A percentile compares a stretch with the other conserved stretches of the same genome.
phyloP scores from a whole-genome alignment of 306 rosid species.

The Castanospermum australe region DNA sequence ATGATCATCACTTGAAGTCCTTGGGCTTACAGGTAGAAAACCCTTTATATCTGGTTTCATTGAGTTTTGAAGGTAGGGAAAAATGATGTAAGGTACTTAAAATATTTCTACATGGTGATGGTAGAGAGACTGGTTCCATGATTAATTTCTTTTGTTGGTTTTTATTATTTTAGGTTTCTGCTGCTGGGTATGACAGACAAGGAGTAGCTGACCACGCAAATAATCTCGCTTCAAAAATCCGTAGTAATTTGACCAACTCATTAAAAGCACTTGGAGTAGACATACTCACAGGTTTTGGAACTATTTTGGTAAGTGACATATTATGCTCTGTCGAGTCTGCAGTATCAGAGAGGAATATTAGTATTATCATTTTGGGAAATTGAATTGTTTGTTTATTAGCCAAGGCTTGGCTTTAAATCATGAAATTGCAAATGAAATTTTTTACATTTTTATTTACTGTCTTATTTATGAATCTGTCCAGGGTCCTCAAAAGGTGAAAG shows the following conservation, averaged over 20 bases:
- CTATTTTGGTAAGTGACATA: slow-evolving; percentile 57
- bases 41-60: background rate
- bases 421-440: background rate
- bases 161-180: slow-evolving; percentile 54
- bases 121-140: background rate
- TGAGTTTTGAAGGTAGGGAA: background rate
- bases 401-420: background rate
- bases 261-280: slow-evolving; percentile 86
- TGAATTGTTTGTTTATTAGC: background rate
- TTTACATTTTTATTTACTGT: background rate
- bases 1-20: slow-evolving; percentile 73
- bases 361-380: background rate
- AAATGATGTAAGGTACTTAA: background rate
- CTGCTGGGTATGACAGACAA: slow-evolving; percentile 80
- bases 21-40: slow-evolving; percentile 76
- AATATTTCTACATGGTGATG: background rate
- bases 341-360: background rate
- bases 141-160: background rate
- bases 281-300: slow-evolving; percentile 74
- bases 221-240: slow-evolving; percentile 82
- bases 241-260: slow-evolving; percentile 70
- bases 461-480: slow-evolving; percentile 26
- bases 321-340: background rate
- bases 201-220: slow-evolving; percentile 93
- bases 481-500: slow-evolving; percentile 80